Conservation (phyloP, 192 early-diverging fungal species). For the Spinellus fusiger region DNA sequence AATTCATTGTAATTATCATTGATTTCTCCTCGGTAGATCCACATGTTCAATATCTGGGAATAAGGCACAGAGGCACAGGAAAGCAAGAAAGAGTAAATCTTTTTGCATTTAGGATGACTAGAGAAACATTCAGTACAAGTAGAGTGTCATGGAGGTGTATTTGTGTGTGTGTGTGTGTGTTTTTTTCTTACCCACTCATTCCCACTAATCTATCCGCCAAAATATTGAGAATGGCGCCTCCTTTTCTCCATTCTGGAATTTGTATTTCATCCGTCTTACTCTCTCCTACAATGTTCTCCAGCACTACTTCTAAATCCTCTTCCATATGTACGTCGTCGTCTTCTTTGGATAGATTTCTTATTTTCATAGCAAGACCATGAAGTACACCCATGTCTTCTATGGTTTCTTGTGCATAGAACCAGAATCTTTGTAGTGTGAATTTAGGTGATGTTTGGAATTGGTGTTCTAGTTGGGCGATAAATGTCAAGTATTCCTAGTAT, state of each 20-base stretch:
- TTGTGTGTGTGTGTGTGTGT: not conserved
- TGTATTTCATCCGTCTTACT: constrained; percentile 36
- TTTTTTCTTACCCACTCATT: constrained; percentile 54
- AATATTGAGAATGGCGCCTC: constrained; percentile 74
- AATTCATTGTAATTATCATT: constrained; percentile 89
- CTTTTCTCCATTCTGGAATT: constrained; percentile 51
- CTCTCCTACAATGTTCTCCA: constrained; percentile 36
- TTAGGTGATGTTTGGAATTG: constrained; percentile 59
- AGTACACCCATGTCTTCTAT: constrained; percentile 47
- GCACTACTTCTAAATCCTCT: constrained; percentile 29
- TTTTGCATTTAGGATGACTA: constrained; percentile 67
- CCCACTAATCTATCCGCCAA: constrained; percentile 62
- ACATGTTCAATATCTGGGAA: constrained; percentile 71
- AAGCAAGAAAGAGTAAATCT: constrained; percentile 76
- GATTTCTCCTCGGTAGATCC: constrained; percentile 89
- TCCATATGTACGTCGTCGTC: constrained; percentile 20
- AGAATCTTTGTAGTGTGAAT: constrained; percentile 89
- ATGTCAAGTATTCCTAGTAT: constrained; percentile 69
- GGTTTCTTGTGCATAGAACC: constrained; percentile 84
- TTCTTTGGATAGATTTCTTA: constrained; percentile 12
- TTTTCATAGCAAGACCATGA: constrained; percentile 38
- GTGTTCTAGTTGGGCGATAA: constrained; percentile 88
- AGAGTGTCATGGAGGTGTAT: not conserved
- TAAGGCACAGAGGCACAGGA: constrained; percentile 77
- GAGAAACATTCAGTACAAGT: not conserved